Conservation (phyloP, 1,139 yeast genomes). For the Magnusiomyces ingens region DNA sequence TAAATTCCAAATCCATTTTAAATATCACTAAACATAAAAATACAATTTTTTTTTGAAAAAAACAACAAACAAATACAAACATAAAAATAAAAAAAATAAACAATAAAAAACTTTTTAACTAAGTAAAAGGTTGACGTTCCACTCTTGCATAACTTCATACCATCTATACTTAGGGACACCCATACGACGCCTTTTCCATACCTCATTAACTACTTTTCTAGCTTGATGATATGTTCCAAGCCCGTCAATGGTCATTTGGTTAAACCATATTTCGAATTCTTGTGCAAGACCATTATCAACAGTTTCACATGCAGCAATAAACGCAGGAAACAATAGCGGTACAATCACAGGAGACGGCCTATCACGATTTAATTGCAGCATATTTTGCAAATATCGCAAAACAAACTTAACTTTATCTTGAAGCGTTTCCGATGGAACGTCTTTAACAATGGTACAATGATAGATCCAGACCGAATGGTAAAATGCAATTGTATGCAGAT, state of each 20-base stretch:
- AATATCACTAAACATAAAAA: conserved; percentile 7
- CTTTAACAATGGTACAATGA: conserved; percentile 60
- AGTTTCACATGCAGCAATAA: conserved; percentile 83
- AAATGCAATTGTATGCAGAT: conserved; percentile 76
- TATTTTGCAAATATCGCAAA: conserved; percentile 55
- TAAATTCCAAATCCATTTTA: neutral
- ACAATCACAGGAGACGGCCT: conserved; percentile 53
- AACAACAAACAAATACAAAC: neutral
- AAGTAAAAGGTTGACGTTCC: conserved; percentile 82
- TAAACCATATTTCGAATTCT: conserved; percentile 74
- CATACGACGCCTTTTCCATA: conserved; percentile 68
- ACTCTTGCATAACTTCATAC: conserved; percentile 72
- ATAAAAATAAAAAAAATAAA: neutral
- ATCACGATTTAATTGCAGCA: conserved; percentile 46
- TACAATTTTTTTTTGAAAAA: conserved; percentile 11
- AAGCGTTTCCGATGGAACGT: conserved; percentile 44
- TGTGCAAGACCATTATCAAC: conserved; percentile 49
- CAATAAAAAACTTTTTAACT: conserved; percentile 30
- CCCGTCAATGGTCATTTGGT: conserved; percentile 65
- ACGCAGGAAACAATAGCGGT: conserved; percentile 85
- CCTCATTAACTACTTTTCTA: conserved; percentile 75
- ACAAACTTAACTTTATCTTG: conserved; percentile 59
- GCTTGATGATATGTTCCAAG: conserved; percentile 87
- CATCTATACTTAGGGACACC: conserved; percentile 59
- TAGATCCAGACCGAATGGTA: conserved; percentile 71